Conservation (phyloP, 1,139 yeast genomes). For the Candida tropicalis region DNA sequence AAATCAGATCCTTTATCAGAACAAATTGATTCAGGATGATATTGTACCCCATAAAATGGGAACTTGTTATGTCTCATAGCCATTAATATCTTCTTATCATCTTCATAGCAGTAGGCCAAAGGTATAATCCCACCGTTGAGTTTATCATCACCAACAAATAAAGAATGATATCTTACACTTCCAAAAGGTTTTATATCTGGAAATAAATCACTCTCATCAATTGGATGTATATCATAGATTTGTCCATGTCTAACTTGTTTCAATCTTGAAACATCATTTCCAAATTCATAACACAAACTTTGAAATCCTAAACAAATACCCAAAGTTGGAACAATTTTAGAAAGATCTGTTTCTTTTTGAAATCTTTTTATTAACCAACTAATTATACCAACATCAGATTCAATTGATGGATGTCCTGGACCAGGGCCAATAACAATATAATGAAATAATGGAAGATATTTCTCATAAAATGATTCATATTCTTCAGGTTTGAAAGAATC, state of each 20-base stretch:
- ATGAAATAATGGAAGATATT: conserved; percentile 54
- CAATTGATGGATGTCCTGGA: conserved; percentile 81
- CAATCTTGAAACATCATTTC: conserved; percentile 57
- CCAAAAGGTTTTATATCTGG: conserved; percentile 37
- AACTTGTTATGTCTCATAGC: conserved; percentile 62
- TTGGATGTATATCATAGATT: conserved; percentile 54
- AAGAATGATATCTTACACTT: conserved; percentile 88
- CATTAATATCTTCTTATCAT: conserved; percentile 58
- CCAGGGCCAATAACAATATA: conserved; percentile 95
- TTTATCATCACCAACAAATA: conserved; percentile 49
- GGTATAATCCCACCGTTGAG: conserved; percentile 46
- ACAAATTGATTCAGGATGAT: conserved; percentile 95
- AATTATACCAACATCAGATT: conserved; percentile 76
- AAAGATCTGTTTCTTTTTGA: conserved; percentile 16
- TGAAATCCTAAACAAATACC: conserved; percentile 97
- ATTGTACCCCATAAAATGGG: conserved; percentile 94
- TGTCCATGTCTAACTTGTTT: conserved; percentile 83
- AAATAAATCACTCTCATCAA: conserved; percentile 20
- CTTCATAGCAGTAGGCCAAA: conserved; percentile 55
- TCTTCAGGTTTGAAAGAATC: conserved; percentile 54
- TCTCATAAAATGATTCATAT: conserved; percentile 38
- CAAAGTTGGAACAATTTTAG: conserved; percentile 61
- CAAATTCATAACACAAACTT: conserved; percentile 69
- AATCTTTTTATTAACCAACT: conserved; percentile 47
- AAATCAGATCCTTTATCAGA: conserved; percentile 66